These are phyloP conservation scores for Arthrobotrys pseudoclavata DNA, from an alignment of 2,329 filamentous ascomycete genomes.

Conservation along the genomic window DNA sequence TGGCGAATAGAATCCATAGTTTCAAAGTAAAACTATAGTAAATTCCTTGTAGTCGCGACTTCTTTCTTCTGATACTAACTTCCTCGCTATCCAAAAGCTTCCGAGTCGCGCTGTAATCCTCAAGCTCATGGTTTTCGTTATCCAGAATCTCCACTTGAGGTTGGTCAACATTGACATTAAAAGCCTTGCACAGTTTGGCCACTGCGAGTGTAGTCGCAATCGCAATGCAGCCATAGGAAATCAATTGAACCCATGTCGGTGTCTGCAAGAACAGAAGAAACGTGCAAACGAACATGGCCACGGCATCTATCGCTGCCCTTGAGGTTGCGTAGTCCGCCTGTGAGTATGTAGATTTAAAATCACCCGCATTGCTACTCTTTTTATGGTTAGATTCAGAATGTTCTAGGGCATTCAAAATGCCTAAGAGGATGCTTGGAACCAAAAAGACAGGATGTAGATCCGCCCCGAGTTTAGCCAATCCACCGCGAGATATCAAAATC, in stretches of 20 bases:
- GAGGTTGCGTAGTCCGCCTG: constrained; percentile 21
- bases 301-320: constrained; percentile 30
- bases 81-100: constrained; percentile 13
- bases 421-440: constrained; percentile 29
- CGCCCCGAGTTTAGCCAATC: constrained; percentile 17
- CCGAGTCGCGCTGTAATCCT: constrained; percentile 20
- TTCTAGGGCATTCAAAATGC: constrained; percentile 14
- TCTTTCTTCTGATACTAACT: background rate
- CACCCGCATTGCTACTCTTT: background rate
- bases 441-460: constrained; percentile 9
- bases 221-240: constrained; percentile 18
- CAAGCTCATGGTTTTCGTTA: constrained; percentile 16
- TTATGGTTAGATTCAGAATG: background rate
- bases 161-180: background rate
- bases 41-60: background rate
- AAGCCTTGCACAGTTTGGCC: background rate
- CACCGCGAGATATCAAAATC: constrained; percentile 16
- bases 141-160: background rate
- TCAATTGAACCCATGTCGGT: constrained; percentile 50
- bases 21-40: constrained; percentile 13
- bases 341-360: constrained; percentile 1
- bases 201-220: background rate
- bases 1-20: constrained; percentile 49
- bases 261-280: constrained; percentile 46
- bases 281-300: constrained; percentile 19